Evolutionary conservation across 805 yeast genomes (phyloP), one percentile per base, ranked within the genome.

Genomic region (Tetrapisispora nanseiensis): DNA sequence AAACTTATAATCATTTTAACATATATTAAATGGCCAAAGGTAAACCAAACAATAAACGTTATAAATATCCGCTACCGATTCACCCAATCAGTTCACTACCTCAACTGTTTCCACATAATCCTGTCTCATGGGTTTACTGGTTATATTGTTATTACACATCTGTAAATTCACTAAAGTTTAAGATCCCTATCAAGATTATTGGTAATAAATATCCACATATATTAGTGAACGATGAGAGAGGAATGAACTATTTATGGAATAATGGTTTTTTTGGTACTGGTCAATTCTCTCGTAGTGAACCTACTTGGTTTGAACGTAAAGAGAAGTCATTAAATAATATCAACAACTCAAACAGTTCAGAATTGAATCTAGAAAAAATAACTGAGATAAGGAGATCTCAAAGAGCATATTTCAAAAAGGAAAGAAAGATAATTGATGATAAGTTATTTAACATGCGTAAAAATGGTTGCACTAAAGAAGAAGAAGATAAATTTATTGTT

Each of bases 191-290:
- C 6, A 56, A 54, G 8, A 44, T 74, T 49, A 65, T 61, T 33
- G 73, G 58, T 30, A 59, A 59, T 3, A 43, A 52, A 6, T 56
- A 57, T 29, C 53, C 57, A 11, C 61, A 55, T 37, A 45, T 59
- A 6, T 24, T 50, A 32, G 72, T 82, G 4, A 49, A 47, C 2
- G 67, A 68, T 34, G 61, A 60, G 1, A 48, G 55, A 0, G 78
- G 71, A 26, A 80, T 81, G 76, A 50, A 54, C 18, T 61, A 62
- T 31, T 63, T 92, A 2, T 92, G 97, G 97, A 62, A 69, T 15
- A 72, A 72, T 51, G 98, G 98, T 1, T 92, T 87, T 56, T 92
- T 86, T 57, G 98, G 98, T 6, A 92, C 90, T 55, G 98, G 97
- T 2, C 74, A 76, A 2, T 65, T 87, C 35, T 84, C 95, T 28